A percentile compares a stretch with the other conserved stretches of the same genome.
phyloP scores from a whole-genome alignment of 805 yeast species.

The Wickerhamomyces silvicola region DNA sequence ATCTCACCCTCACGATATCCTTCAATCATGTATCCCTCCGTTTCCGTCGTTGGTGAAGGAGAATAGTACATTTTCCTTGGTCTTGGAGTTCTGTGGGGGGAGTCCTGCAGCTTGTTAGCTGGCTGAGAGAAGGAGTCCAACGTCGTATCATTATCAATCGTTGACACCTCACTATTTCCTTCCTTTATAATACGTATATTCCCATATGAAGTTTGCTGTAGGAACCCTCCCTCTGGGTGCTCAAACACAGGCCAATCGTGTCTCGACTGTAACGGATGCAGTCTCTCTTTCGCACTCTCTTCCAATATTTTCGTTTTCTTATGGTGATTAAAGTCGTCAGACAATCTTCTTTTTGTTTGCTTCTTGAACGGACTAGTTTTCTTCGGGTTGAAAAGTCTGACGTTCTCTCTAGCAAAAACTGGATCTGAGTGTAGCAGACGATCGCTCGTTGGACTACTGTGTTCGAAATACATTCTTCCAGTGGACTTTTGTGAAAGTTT shows the following conservation, averaged over 20 bases:
- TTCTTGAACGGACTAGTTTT: not conserved
- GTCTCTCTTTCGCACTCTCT: constrained; percentile 2
- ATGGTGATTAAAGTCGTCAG: constrained; percentile 25
- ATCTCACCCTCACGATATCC: constrained; percentile 15
- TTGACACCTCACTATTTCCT: constrained; percentile 14
- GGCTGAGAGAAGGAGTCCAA: constrained; percentile 7
- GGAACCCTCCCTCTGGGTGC: constrained; percentile 18
- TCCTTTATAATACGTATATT: constrained; percentile 14
- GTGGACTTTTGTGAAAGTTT: not conserved
- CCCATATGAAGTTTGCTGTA: constrained; percentile 23
- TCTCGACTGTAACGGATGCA: constrained; percentile 1
- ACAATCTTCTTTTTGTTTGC: constrained; percentile 30
- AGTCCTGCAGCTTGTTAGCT: not conserved
- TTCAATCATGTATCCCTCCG: constrained; percentile 22
- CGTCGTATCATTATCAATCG: constrained; percentile 12
- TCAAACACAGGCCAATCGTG: constrained; percentile 20
- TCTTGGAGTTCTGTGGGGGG: not conserved
- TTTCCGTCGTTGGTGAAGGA: constrained; percentile 20
- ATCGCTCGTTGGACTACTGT: constrained; percentile 2
- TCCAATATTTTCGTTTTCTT: constrained; percentile 21
- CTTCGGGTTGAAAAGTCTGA: not conserved
- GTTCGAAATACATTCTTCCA: constrained; percentile 1
- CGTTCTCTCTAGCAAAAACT: not conserved
- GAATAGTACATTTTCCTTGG: not conserved
- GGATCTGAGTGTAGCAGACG: not conserved